Base-by-base conservation (phyloP, 305 asterid species). In the Fraxinus paxiana region DNA sequence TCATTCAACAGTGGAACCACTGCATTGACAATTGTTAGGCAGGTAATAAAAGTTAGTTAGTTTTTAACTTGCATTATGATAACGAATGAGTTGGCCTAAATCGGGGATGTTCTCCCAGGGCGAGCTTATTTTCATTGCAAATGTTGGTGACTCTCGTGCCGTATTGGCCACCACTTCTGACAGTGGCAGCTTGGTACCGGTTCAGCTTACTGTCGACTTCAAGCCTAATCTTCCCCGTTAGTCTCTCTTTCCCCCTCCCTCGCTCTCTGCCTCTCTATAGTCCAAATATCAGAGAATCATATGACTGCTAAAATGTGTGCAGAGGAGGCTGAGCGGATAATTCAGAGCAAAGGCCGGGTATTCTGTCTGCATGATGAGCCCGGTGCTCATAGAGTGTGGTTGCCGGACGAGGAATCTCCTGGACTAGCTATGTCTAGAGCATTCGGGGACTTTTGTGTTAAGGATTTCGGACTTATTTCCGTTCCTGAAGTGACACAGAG, bases 351-450 rank as follows among this genome's bases (percentile, higher is more conserved):
- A 0, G 99, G 99, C 65, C 82, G 97, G 28, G 96, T 96, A 5
- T 90, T 83, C 87, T 90, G 97, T 85, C 83, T 94, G 74, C 73
- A 87, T 0, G 99, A 96, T 54, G 99, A 96, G 87, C 92, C 97
- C 0, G 98, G 98, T 48, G 94, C 92, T 71, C 90, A 91, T 65
- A 86, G 99, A 80, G 86, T 96, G 73, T 96, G 99, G 99, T 86
- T 91, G 85, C 98, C 99, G 0, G 87, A 94, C 9, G 88, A 85
- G 33, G 92, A 92, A 24, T 85, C 97, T 37, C 99, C 99, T 6
- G 99, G 99, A 37, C 92, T 96, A 37, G 98, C 99, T 17, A 96
- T 96, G 98, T 96, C 99, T 35, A 86, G 99, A 86, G 98, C 99
- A 8, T 94, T 94, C 10, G 98, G 98, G 10, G 99, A 96, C 88